Conservation (phyloP, 78 protist species). For the Dictyostelium purpureum region DNA sequence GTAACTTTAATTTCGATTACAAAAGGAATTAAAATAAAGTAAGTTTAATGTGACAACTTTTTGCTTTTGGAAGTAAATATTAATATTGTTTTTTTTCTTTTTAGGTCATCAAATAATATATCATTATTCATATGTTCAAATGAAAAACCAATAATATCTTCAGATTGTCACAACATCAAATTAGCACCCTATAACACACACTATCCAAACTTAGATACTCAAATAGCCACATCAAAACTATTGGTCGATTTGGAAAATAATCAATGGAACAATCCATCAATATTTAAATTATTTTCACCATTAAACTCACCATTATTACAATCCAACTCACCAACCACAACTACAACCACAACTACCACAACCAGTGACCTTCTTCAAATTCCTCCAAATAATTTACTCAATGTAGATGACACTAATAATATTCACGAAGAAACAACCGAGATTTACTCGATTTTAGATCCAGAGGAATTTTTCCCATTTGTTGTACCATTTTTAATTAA, state of each 20-base stretch:
- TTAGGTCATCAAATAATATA: conserved; percentile 46
- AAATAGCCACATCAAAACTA: conserved; percentile 31
- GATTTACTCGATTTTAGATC: conserved; percentile 37
- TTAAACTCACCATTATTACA: neutral
- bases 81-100: neutral
- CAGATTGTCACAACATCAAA: conserved; percentile 34
- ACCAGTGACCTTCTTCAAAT: neutral
- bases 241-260: neutral
- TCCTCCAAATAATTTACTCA: neutral
- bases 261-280: conserved; percentile 18
- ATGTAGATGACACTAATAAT: neutral
- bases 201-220: conserved; percentile 50
- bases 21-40: conserved; percentile 59
- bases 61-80: no score
- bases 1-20: conserved; percentile 51
- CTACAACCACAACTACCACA: neutral
- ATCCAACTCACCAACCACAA: neutral
- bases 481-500: conserved; percentile 49
- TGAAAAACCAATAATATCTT: conserved; percentile 57
- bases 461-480: conserved; percentile 63
- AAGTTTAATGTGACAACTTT: neutral
- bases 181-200: conserved; percentile 74
- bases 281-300: conserved; percentile 13
- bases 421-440: neutral
- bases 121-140: conserved; percentile 48